Evolutionary conservation across 495 filamentous ascomycete genomes (phyloP).

Genomic region (Penicillium paxilli): DNA sequence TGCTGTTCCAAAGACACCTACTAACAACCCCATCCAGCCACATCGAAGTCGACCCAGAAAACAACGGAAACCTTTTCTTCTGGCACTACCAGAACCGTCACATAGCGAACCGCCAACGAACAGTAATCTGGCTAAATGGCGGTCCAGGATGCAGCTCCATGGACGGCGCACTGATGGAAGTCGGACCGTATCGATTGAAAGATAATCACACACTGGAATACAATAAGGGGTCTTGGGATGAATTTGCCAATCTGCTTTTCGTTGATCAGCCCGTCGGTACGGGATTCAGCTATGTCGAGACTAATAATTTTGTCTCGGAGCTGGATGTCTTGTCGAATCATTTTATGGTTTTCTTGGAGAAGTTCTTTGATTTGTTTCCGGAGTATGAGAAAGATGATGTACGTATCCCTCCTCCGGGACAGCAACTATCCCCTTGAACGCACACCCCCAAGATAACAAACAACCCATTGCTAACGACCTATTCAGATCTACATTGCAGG

Average conservation of each 20-base stretch:
- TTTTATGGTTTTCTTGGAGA: constrained; percentile 84
- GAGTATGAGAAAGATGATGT: constrained; percentile 94
- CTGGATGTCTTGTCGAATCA: constrained; percentile 86
- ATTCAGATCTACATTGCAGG: constrained; percentile 93
- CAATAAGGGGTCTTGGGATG: constrained; percentile 93
- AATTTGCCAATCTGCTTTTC: constrained; percentile 95
- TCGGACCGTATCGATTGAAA: constrained; percentile 88
- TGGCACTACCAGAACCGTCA: constrained; percentile 97
- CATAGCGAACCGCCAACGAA: constrained; percentile 88
- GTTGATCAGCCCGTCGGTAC: constrained; percentile 97
- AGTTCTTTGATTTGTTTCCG: constrained; percentile 86
- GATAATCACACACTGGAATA: constrained; percentile 72
- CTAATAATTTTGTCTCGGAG: constrained; percentile 79
- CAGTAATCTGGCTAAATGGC: constrained; percentile 96
- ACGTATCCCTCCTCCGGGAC: no score
- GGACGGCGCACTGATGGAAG: constrained; percentile 96
- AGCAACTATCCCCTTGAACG: no score
- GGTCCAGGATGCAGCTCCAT: constrained; percentile 96
- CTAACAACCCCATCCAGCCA: constrained; percentile 74
- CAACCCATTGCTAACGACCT: no score
- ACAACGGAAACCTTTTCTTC: constrained; percentile 94
- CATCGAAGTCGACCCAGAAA: constrained; percentile 79
- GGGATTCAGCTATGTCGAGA: constrained; percentile 92
- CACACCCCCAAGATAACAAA: no score
- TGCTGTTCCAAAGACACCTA: no score